These are phyloP conservation scores for Kingdonia uniflora DNA, from an alignment of 164 flowering plant species.

Conservation along the genomic window DNA sequence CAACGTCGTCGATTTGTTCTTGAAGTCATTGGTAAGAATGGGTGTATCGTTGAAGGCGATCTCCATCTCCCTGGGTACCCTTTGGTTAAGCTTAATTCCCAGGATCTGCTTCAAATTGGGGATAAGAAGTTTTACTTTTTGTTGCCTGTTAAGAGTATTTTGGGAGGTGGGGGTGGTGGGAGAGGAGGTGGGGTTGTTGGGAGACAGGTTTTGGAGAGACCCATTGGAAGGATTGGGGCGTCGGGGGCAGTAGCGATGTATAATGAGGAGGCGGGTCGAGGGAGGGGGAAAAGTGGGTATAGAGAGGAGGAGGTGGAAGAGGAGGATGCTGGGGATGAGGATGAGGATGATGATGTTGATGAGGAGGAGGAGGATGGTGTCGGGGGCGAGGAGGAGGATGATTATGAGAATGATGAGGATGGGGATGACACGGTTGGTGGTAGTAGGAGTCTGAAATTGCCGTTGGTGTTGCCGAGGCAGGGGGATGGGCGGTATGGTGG, in stretches of 20 bases:
- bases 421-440: not conserved
- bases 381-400: constrained; percentile 34
- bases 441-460: not conserved
- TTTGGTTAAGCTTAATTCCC: constrained; percentile 86
- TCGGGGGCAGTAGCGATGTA: no score
- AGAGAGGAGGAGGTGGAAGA: constrained; percentile 18
- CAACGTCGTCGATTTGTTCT: constrained; percentile 85
- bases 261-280: no score
- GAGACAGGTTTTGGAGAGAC: no score
- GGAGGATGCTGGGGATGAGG: constrained; percentile 24
- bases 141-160: constrained; percentile 62
- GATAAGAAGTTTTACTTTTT: constrained; percentile 94
- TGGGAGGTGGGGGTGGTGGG: constrained; percentile 22
- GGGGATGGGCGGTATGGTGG: not conserved
- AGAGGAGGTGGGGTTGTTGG: constrained; percentile 19
- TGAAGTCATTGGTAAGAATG: constrained; percentile 90
- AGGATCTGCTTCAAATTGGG: constrained; percentile 88
- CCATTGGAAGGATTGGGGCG: no score
- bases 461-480: not conserved
- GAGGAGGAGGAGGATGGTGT: constrained; percentile 18
- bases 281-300: constrained; percentile 32
- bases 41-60: constrained; percentile 89
- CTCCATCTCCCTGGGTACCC: constrained; percentile 81
- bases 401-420: constrained; percentile 11
- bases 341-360: constrained; percentile 26